These are phyloP conservation scores for Pichiaceae sp. DNA, from an alignment of 1,139 yeast genomes.

Conservation along the genomic window DNA sequence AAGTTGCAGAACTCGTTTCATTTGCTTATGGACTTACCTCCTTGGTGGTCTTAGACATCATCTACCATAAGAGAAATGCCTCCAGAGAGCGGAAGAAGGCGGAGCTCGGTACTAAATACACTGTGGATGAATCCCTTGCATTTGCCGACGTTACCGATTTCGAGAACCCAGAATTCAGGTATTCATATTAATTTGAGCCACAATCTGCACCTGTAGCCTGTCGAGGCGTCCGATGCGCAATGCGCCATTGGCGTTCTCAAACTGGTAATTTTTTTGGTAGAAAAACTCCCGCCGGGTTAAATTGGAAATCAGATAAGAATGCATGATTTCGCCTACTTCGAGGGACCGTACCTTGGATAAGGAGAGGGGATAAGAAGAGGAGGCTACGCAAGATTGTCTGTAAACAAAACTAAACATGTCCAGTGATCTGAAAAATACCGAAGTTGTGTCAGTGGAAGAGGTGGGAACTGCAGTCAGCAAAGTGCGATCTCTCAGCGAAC, in stretches of 20 bases:
- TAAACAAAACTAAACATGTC: background rate
- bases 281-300: no score
- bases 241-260: no score
- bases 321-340: no score
- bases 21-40: conserved; percentile 7
- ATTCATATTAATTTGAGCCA: no score
- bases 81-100: conserved; percentile 8
- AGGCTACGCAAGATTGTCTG: no score
- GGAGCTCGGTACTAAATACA: conserved; percentile 13
- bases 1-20: conserved; percentile 18
- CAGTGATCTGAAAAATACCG: conserved; percentile 29
- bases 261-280: no score
- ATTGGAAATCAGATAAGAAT: no score
- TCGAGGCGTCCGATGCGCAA: no score
- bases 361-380: no score
- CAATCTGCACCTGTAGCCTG: no score
- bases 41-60: conserved; percentile 12
- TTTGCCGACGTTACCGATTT: conserved; percentile 61
- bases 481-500: conserved; percentile 7
- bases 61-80: conserved; percentile 20
- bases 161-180: conserved; percentile 58
- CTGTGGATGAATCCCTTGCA: conserved; percentile 30
- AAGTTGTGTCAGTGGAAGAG: conserved; percentile 31
- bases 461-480: background rate
- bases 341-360: background rate